Evolutionary conservation across 306 rosid species (phyloP).

Genomic region (Herpetospermum pedunculosum): DNA sequence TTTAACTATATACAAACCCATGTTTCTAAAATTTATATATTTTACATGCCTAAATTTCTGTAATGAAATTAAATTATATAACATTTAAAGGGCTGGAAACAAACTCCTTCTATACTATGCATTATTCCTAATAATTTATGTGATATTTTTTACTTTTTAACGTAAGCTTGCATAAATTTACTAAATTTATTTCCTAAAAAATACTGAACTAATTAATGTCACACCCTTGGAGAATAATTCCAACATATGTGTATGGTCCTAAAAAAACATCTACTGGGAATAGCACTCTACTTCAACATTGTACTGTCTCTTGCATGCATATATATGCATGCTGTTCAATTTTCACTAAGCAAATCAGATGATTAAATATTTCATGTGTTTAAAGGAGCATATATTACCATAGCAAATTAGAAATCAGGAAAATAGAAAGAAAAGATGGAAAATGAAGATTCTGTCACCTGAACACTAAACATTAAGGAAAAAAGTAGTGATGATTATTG

Average conservation of each 20-base stretch:
- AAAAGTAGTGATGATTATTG: slow-evolving; percentile 14
- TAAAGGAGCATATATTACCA: neutral
- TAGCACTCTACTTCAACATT: neutral
- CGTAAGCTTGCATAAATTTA: neutral
- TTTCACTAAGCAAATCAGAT: neutral
- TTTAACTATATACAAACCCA: neutral
- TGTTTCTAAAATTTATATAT: too few relatives aligned
- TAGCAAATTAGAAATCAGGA: neutral
- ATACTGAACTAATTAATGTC: neutral
- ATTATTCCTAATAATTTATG: too few relatives aligned
- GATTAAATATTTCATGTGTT: neutral
- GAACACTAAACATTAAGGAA: slow-evolving; percentile 1
- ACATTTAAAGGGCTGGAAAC: neutral
- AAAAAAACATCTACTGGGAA: neutral
- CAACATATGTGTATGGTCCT: neutral
- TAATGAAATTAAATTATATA: neutral
- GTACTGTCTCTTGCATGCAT: neutral
- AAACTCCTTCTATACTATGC: neutral
- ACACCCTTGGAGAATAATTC: neutral
- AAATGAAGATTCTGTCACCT: neutral
- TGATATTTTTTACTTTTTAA: neutral
- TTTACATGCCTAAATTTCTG: neutral
- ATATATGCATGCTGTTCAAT: neutral
- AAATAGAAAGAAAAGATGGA: neutral
- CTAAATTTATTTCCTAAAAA: neutral